Conservation (phyloP, 345 rosid species). For the Theobroma cacao region DNA sequence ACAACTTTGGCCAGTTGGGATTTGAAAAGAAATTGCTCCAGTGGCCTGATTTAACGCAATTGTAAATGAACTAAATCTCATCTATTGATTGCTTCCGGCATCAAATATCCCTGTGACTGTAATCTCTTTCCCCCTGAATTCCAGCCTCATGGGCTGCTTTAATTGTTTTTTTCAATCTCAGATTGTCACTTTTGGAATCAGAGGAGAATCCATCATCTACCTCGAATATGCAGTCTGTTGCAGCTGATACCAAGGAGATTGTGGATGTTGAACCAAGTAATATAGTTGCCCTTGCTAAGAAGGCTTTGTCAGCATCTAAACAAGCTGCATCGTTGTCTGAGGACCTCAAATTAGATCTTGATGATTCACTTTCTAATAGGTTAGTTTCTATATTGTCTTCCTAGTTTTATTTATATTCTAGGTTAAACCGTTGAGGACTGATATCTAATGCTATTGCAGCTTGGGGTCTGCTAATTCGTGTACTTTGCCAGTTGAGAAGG, state of each 20-base stretch:
- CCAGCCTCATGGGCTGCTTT: constrained; percentile 3
- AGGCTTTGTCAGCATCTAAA: constrained; percentile 76
- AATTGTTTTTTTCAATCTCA: constrained; percentile 21
- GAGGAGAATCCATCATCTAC: constrained; percentile 33
- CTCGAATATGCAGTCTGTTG: constrained; percentile 26
- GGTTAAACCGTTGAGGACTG: not conserved
- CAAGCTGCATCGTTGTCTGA: constrained; percentile 52
- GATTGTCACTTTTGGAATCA: constrained; percentile 38
- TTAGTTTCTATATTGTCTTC: constrained; percentile 24
- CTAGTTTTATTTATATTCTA: not conserved
- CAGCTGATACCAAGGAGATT: constrained; percentile 22
- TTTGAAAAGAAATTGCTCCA: constrained; percentile 36
- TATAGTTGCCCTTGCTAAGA: constrained; percentile 55
- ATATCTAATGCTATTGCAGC: constrained; percentile 17
- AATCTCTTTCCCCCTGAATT: not conserved
- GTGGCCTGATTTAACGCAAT: constrained; percentile 49
- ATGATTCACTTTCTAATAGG: constrained; percentile 50
- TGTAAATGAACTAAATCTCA: constrained; percentile 36
- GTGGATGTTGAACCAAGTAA: constrained; percentile 33
- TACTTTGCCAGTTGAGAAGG: constrained; percentile 30
- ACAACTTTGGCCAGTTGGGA: constrained; percentile 27
- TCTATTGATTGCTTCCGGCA: not conserved
- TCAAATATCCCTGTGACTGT: not conserved
- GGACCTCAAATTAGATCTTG: constrained; percentile 25
- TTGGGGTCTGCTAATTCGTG: constrained; percentile 39